Evolutionary conservation across 2,329 filamentous ascomycete genomes (phyloP), one percentile per base, ranked within the genome.

Genomic region (Penicillium thymicola): DNA sequence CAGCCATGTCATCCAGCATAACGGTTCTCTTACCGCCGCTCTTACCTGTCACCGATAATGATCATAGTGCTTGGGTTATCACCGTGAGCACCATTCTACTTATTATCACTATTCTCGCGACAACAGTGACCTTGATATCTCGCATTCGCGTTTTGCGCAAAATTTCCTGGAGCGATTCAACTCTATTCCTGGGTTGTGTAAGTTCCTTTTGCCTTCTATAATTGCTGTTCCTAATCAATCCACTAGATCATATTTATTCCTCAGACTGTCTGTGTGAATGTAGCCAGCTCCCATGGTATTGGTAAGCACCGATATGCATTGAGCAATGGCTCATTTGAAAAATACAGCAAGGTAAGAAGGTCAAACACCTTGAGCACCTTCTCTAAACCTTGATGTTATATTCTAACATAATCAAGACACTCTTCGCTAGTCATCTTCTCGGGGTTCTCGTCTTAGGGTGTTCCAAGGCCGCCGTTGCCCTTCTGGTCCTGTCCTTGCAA

Each of bases 61-160:
- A 59, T 36, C 57, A 57, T 42, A n/a, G 57, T 16, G 43, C 57
- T 5, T 59, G 57, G 57, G 54, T 59, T 16, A 59, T 59, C 18
- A 52, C 54, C 0, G 54, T 57, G 23, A 57, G 54, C 45, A 59
- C 57, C 16, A 57, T 59, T 8, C 18, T 59, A 30, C 54, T 59
- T 23, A 34, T 57, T 14, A 44, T 59, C 5, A 54, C 57, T 9
- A 40, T 53, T 9, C 32, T 59, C 1, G 54, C 54, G 9, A 57
- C 54, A 18, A 55, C 36, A 18, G 54, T 58, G 5, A 47, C 56
- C 0, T 27, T 55, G n/a, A 55, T 58, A 55, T 58, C 56, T 32
- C 56, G 52, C 10, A 32, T 58, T 25, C 52, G 52, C 5, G 16
- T 51, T 41, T 38, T 55, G 18, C 48, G 52, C 13, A 47, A 32